A percentile compares a stretch with the other conserved stretches of the same genome.
Conservation (phyloP, 2,329 filamentous ascomycete species). For the Apiospora hydei region DNA sequence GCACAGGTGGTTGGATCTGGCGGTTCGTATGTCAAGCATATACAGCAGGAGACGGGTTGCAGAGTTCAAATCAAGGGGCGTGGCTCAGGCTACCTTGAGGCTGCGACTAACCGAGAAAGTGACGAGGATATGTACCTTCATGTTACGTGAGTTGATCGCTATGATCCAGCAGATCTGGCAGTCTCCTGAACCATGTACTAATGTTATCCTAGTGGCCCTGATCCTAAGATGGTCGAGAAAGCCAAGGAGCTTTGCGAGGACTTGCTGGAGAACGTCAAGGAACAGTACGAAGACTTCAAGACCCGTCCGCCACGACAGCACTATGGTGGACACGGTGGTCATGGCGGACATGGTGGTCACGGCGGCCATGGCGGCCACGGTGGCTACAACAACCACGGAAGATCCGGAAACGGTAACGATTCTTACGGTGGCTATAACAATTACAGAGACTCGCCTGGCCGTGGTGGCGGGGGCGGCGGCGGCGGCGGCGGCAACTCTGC, state of each 20-base stretch:
- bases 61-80: slow-evolving; percentile 98
- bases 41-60: slow-evolving; percentile 93
- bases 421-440: slow-evolving; percentile 42
- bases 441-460: slow-evolving; percentile 38
- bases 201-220: slow-evolving; percentile 73
- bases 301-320: slow-evolving; percentile 72
- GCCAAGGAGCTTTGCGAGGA: slow-evolving; percentile 91
- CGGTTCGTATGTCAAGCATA: slow-evolving; percentile 96
- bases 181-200: slow-evolving; percentile 36
- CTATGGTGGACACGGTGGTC: slow-evolving; percentile 57
- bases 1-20: slow-evolving; percentile 96
- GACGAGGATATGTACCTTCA: slow-evolving; percentile 98
- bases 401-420: slow-evolving; percentile 43
- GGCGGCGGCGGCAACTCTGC: slow-evolving; percentile 46
- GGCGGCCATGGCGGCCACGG: slow-evolving; percentile 50
- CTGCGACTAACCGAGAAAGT: slow-evolving; percentile 85
- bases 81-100: slow-evolving; percentile 92
- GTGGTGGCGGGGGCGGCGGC: slow-evolving; percentile 37
- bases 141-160: slow-evolving; percentile 73
- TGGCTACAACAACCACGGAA: slow-evolving; percentile 41
- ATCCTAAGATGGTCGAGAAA: slow-evolving; percentile 82
- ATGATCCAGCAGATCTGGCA: neutral
- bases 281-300: slow-evolving; percentile 93
- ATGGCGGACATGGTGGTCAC: slow-evolving; percentile 47
- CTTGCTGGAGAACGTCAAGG: slow-evolving; percentile 82